phyloP scores from a whole-genome alignment of 108 stramenopile species.

The Parietichytrium sp. region DNA sequence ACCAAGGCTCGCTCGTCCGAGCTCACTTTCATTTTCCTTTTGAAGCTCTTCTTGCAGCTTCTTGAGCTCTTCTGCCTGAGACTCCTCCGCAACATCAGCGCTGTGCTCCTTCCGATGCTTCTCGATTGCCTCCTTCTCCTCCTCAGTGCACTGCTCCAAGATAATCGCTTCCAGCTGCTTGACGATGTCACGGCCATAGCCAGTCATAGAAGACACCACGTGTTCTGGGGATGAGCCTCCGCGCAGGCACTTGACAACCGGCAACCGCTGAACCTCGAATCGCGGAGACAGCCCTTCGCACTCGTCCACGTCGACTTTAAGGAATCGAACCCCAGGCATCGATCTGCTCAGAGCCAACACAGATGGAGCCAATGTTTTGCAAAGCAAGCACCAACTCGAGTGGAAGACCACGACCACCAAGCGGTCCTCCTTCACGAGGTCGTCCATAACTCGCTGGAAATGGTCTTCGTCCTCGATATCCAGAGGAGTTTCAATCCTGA shows the following conservation, averaged over 20 bases:
- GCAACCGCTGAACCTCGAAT: constrained; percentile 36
- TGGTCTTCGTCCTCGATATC: constrained; percentile 39
- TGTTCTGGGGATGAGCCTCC: constrained; percentile 1
- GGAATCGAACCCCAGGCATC: constrained; percentile 34
- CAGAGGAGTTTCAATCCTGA: constrained; percentile 10
- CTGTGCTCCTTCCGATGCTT: neutral
- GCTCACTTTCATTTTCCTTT: neutral
- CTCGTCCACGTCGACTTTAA: constrained; percentile 42
- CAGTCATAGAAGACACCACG: neutral
- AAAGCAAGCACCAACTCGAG: constrained; percentile 40
- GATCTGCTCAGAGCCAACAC: neutral
- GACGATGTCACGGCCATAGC: neutral
- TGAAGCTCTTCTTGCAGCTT: neutral
- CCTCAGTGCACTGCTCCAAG: neutral
- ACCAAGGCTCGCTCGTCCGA: neutral
- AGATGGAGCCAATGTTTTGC: constrained; percentile 38
- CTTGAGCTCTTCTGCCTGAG: neutral
- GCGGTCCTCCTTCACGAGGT: neutral
- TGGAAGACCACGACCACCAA: constrained; percentile 32
- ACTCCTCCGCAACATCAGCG: neutral
- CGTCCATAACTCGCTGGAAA: constrained; percentile 39
- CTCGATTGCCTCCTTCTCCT: neutral
- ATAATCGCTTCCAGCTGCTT: neutral
- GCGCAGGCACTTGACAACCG: constrained; percentile 17
- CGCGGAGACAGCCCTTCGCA: constrained; percentile 32